Evolutionary conservation across 2,329 filamentous ascomycete genomes (phyloP), one percentile per base, ranked within the genome.

Genomic region (Lasiodiplodia gonubiensis): DNA sequence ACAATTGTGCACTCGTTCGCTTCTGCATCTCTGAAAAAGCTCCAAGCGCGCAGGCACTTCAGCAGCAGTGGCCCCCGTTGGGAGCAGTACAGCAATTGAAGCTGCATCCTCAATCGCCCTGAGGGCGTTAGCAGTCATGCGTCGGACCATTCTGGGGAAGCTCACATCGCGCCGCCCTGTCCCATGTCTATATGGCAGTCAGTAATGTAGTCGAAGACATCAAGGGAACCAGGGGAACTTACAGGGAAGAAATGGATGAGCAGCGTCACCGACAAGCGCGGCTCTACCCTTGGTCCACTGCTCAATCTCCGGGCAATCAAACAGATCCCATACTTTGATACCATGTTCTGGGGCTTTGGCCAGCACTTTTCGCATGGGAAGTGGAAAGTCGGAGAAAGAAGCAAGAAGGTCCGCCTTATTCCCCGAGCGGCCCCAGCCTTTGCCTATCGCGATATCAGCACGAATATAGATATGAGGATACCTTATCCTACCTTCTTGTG

Each of bases 181-280:
- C 84, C 88, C 75, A 88, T 86, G 69, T 87, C 77, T 77, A 33
- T 25, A 7, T 23, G 57, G 33, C 64, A 25, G 42, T 53, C n/a
- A 33, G 42, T 2, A 12, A 23, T 53, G 23, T 25, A 33, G 30
- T 21, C 11, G 18, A 30, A 18, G 30, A 53, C 8, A 5, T 30
- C 25, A n/a, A 5, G 16, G 4, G 12, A 14, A n/a, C 48, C 21
- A 11, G 6, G 12, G 18, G 16, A 12, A 75, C 81, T 76, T 74
- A 84, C 83, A 85, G n/a, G 88, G 89, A 0, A 88, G 78, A 71
- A 91, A 90, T 0, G 89, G 88, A 74, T 92, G 89, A 0, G 88
- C 89, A 0, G 89, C 88, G 73, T 92, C 89, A 0, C 90, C 89
- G 0, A 92, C 75, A 0, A 91, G 75, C 1, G 83, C 87, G n/a